phyloP scores from a whole-genome alignment of 768 basidiomycete genomes.

The Podaxis sp. region DNA sequence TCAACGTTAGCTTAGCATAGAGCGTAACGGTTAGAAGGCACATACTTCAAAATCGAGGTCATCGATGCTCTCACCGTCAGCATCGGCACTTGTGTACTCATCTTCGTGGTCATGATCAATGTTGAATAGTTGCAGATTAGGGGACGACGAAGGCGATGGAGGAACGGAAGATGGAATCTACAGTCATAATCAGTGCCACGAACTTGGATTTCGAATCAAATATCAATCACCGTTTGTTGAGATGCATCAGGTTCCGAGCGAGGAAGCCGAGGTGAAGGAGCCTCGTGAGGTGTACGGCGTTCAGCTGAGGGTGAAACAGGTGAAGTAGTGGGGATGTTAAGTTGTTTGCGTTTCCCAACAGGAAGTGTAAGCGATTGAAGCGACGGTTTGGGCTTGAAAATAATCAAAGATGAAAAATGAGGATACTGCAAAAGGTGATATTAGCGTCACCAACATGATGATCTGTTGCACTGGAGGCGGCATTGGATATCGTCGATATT shows the following conservation, averaged over 20 bases:
- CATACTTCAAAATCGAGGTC: neutral
- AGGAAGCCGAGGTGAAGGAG: neutral
- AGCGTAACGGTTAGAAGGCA: neutral
- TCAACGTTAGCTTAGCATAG: neutral
- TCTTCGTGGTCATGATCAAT: neutral
- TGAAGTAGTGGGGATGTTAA: neutral
- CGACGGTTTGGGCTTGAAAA: neutral
- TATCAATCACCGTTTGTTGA: neutral
- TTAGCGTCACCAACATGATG: neutral
- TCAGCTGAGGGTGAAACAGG: neutral
- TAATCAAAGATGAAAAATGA: neutral
- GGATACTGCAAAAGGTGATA: neutral
- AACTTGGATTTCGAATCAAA: neutral
- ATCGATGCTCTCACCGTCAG: constrained; percentile 3
- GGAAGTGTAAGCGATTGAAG: neutral
- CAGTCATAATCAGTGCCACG: neutral
- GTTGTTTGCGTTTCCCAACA: neutral
- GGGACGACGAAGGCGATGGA: neutral
- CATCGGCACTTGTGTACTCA: constrained; percentile 6
- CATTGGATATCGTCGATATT: neutral
- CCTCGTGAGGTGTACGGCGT: neutral
- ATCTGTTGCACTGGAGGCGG: neutral
- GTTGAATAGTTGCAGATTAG: neutral
- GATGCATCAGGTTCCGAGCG: neutral
- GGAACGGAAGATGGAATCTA: neutral